phyloP scores from a whole-genome alignment of 495 filamentous ascomycete genomes.

The Xylaria palmicola region DNA sequence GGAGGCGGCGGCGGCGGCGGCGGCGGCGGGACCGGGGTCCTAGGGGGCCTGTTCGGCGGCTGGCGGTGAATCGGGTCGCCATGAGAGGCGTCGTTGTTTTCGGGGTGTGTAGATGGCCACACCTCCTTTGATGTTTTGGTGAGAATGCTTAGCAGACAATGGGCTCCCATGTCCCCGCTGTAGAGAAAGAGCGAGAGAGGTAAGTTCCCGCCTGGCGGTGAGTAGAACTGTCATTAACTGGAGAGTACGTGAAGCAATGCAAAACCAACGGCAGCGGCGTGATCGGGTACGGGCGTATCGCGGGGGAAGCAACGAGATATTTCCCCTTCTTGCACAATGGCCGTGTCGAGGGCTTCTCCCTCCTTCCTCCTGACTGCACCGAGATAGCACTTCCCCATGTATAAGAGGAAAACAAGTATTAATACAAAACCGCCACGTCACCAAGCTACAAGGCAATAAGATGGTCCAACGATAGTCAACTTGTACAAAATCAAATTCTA shows the following conservation, averaged over 20 bases:
- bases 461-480: too few species aligned
- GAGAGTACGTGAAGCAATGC: neutral
- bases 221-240: neutral
- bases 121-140: too few species aligned
- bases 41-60: slow-evolving; percentile 49
- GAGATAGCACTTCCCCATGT: neutral
- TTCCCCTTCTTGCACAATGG: neutral
- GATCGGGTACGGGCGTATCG: neutral
- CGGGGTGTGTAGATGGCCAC: too few species aligned
- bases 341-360: too few species aligned
- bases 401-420: neutral
- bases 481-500: neutral
- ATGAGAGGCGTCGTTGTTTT: neutral
- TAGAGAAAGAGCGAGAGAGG: neutral
- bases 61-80: slow-evolving; percentile 20
- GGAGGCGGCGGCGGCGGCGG: slow-evolving; percentile 44
- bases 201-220: neutral
- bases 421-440: neutral
- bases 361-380: too few species aligned
- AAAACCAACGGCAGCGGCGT: neutral
- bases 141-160: too few species aligned
- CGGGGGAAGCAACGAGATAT: neutral
- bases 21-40: slow-evolving; percentile 37
- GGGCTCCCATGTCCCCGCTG: too few species aligned
- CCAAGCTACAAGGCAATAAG: neutral